phyloP scores from a whole-genome alignment of 1,284 basidiomycete species.

The Fomitopsis palustris region DNA sequence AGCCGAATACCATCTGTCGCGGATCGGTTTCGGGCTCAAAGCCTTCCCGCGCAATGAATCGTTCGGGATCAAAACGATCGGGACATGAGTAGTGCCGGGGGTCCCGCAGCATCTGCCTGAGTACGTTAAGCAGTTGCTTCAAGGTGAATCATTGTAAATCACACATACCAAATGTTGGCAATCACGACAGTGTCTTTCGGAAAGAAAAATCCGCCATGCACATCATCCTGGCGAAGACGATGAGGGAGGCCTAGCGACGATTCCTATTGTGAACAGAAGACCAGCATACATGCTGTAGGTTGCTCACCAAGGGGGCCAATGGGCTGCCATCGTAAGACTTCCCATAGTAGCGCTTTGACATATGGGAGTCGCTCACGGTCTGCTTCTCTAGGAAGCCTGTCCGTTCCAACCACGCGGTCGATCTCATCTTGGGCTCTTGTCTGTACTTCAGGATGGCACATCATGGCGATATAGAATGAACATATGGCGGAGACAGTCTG shows the following conservation, averaged over 20 bases:
- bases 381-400: constrained; percentile 26
- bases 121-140: background rate
- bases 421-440: constrained; percentile 30
- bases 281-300: background rate
- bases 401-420: constrained; percentile 25
- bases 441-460: constrained; percentile 28
- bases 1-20: constrained; percentile 24
- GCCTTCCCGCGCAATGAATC: constrained; percentile 19
- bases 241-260: constrained; percentile 23
- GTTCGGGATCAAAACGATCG: constrained; percentile 27
- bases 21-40: constrained; percentile 20
- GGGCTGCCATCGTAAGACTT: constrained; percentile 29
- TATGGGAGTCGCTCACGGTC: constrained; percentile 32
- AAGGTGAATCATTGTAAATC: too few relatives aligned
- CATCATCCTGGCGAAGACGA: constrained; percentile 24
- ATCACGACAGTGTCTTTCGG: constrained; percentile 27
- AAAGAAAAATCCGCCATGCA: constrained; percentile 24
- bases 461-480: constrained; percentile 30
- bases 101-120: constrained; percentile 30
- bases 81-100: constrained; percentile 26
- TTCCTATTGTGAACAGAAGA: too few relatives aligned
- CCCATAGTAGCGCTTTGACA: constrained; percentile 26
- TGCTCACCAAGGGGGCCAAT: constrained; percentile 22
- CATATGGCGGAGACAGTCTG: constrained; percentile 27
- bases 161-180: constrained; percentile 20